Evolutionary conservation across 345 rosid genomes (phyloP).

Genomic region (Barbarea vulgaris): DNA sequence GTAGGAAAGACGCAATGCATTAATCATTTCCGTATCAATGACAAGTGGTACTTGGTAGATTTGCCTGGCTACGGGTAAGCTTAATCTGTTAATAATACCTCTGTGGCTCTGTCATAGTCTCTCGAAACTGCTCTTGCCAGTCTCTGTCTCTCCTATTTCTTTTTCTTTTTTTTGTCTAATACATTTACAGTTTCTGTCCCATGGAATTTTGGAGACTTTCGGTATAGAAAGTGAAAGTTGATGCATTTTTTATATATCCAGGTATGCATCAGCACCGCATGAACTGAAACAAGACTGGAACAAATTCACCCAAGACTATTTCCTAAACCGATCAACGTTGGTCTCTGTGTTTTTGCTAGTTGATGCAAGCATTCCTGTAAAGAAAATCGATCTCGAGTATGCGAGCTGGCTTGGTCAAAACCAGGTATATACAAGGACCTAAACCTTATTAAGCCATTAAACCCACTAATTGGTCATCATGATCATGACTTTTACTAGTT

Average conservation of each 20-base stretch:
- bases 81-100: not conserved
- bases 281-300: constrained; percentile 77
- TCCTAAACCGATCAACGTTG: constrained; percentile 77
- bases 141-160: not conserved
- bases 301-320: constrained; percentile 86
- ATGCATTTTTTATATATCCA: constrained; percentile 34
- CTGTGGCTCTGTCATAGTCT: not conserved
- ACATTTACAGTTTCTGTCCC: constrained; percentile 1
- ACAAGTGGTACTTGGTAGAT: constrained; percentile 92
- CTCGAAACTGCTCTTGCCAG: not conserved
- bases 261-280: constrained; percentile 93
- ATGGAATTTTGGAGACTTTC: not conserved
- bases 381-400: constrained; percentile 87
- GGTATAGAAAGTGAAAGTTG: not conserved
- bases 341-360: constrained; percentile 89
- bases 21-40: constrained; percentile 91
- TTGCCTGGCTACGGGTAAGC: constrained; percentile 99
- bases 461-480: constrained; percentile 3
- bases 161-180: not conserved
- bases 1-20: constrained; percentile 98
- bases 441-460: not conserved
- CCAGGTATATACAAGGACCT: constrained; percentile 57
- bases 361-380: constrained; percentile 93
- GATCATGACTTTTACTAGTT: not conserved
- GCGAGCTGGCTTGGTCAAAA: constrained; percentile 98